Conservation (phyloP, 805 yeast species). For the Lachancea cidri region DNA sequence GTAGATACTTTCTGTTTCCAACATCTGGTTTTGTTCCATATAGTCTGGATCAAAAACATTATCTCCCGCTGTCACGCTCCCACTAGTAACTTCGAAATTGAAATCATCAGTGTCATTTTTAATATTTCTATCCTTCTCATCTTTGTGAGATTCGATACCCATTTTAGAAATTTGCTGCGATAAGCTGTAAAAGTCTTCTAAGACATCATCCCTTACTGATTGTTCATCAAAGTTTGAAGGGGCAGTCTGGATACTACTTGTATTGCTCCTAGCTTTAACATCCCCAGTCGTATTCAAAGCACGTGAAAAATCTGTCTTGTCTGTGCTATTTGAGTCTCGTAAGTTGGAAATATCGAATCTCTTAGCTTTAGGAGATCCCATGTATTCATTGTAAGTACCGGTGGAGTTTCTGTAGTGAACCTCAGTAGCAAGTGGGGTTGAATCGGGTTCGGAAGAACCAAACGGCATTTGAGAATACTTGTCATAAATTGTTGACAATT, state of each 20-base stretch:
- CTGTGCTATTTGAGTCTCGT: conserved; percentile 20
- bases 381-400: conserved; percentile 26
- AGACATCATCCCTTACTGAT: conserved; percentile 14
- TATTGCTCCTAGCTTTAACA: conserved; percentile 1
- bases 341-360: conserved; percentile 23
- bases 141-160: conserved; percentile 2
- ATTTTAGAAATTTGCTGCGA: conserved; percentile 12
- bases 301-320: conserved; percentile 10
- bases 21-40: conserved; percentile 27
- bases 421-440: conserved; percentile 9
- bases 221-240: conserved; percentile 15
- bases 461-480: conserved; percentile 9
- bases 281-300: conserved; percentile 1
- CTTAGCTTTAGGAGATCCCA: conserved; percentile 19
- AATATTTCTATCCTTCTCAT: not conserved
- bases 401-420: conserved; percentile 9
- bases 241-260: conserved; percentile 3
- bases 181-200: conserved; percentile 17
- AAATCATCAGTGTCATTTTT: conserved; percentile 11
- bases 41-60: conserved; percentile 31
- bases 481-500: conserved; percentile 19
- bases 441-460: conserved; percentile 2
- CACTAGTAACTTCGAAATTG: conserved; percentile 6
- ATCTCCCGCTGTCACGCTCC: conserved; percentile 15
- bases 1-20: conserved; percentile 29